Evolutionary conservation across 148 eudicot species (phyloP).

Genomic region (Rheum nobile): DNA sequence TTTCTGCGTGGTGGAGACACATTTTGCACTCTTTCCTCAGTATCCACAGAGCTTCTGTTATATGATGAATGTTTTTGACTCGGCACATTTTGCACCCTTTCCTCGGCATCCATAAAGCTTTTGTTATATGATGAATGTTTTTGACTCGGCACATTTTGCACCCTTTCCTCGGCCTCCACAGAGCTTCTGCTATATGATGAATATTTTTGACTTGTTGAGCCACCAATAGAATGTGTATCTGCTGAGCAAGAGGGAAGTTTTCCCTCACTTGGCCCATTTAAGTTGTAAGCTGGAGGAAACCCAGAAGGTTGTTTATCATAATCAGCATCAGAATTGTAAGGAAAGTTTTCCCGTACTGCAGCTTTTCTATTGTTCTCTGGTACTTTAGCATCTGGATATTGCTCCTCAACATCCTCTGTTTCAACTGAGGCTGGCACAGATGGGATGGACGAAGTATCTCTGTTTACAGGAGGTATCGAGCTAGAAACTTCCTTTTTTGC

Average conservation of each 20-base stretch:
- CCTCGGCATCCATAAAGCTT: conserved; percentile 28
- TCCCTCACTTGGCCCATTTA: conserved; percentile 32
- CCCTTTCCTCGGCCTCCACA: conserved; percentile 40
- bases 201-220: conserved; percentile 30
- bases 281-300: conserved; percentile 31
- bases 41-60: conserved; percentile 17
- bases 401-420: conserved; percentile 44
- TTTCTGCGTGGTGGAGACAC: conserved; percentile 91
- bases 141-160: conserved; percentile 44
- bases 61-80: conserved; percentile 24
- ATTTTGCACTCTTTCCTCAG: conserved; percentile 68
- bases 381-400: conserved; percentile 37
- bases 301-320: conserved; percentile 36
- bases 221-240: conserved; percentile 2
- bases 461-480: conserved; percentile 36
- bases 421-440: conserved; percentile 40
- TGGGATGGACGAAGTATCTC: conserved; percentile 44
- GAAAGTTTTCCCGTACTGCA: conserved; percentile 35
- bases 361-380: conserved; percentile 48
- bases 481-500: conserved; percentile 55
- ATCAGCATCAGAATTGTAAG: conserved; percentile 38
- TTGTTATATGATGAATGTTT: conserved; percentile 5
- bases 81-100: conserved; percentile 41
- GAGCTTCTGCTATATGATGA: neutral
- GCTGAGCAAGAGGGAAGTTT: conserved; percentile 10